Evolutionary conservation across 192 early-diverging fungal genomes (phyloP).

Genomic region (Physocladia obscura): DNA sequence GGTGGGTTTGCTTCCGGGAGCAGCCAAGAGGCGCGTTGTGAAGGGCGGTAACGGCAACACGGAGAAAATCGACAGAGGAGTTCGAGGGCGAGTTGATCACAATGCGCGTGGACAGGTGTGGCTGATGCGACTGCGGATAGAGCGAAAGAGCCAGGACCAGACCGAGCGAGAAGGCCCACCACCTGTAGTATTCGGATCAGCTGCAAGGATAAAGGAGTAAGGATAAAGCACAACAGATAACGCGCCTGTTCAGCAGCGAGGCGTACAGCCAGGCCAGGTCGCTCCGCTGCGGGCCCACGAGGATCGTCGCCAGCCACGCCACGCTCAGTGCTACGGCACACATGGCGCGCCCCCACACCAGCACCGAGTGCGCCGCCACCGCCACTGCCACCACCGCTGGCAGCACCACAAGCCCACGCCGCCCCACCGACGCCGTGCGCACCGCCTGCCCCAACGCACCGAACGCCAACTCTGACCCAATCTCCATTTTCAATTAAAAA

Average conservation of each 20-base stretch:
- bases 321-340: not conserved
- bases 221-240: not conserved
- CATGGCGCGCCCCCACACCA: not conserved
- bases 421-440: not conserved
- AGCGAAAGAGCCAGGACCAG: constrained; percentile 9
- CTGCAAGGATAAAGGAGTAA: not conserved
- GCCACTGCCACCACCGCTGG: constrained; percentile 7
- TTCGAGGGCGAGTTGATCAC: not conserved
- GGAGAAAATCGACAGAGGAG: constrained; percentile 1
- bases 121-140: not conserved
- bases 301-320: constrained; percentile 19
- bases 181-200: not conserved
- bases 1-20: too few relatives aligned
- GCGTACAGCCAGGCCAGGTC: not conserved
- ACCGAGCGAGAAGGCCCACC: constrained; percentile 18
- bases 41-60: not conserved
- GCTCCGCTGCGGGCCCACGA: not conserved
- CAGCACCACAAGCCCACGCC: not conserved
- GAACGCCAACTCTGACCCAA: too few relatives aligned
- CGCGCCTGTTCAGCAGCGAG: not conserved
- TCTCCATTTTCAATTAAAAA: too few relatives aligned
- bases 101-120: not conserved
- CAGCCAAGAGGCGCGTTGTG: too few relatives aligned
- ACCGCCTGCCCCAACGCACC: not conserved
- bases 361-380: constrained; percentile 18